Evolutionary conservation across 148 eudicot species (phyloP).

Genomic region (Fagopyrum tataricum): DNA sequence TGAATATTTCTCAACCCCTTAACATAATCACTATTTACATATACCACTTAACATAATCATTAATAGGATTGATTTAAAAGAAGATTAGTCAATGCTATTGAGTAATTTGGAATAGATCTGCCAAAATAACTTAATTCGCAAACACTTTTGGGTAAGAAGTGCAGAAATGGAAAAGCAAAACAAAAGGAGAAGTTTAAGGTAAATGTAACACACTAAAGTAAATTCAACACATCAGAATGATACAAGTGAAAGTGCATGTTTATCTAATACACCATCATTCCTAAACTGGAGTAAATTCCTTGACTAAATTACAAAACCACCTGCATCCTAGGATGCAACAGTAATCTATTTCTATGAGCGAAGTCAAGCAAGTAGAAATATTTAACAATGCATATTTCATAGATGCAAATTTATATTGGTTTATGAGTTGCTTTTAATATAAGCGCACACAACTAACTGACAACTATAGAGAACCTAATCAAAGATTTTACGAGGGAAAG

Average conservation of each 20-base stretch:
- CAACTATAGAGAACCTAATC: not conserved
- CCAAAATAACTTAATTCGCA: not conserved
- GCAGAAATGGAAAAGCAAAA: not conserved
- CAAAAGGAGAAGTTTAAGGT: not conserved
- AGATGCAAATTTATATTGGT: not conserved
- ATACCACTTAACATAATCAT: no score
- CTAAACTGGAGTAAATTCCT: not conserved
- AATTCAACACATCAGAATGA: not conserved
- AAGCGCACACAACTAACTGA: not conserved
- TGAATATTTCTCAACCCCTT: not conserved
- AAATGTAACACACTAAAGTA: not conserved
- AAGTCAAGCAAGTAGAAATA: not conserved
- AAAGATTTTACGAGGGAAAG: not conserved
- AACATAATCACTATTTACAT: not conserved
- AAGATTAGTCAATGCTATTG: not conserved
- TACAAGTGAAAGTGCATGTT: not conserved
- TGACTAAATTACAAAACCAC: not conserved
- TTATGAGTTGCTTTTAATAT: not conserved
- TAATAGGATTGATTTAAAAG: no score
- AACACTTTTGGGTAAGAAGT: not conserved
- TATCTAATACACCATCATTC: not conserved
- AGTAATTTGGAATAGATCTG: not conserved
- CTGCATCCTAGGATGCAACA: not conserved
- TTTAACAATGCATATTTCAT: not conserved
- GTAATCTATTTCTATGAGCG: not conserved